Percentiles rank a stretch among this genome's conserved stretches.
phyloP scores from a whole-genome alignment of 2,329 filamentous ascomycete species.

The Bipolaris cookei region DNA sequence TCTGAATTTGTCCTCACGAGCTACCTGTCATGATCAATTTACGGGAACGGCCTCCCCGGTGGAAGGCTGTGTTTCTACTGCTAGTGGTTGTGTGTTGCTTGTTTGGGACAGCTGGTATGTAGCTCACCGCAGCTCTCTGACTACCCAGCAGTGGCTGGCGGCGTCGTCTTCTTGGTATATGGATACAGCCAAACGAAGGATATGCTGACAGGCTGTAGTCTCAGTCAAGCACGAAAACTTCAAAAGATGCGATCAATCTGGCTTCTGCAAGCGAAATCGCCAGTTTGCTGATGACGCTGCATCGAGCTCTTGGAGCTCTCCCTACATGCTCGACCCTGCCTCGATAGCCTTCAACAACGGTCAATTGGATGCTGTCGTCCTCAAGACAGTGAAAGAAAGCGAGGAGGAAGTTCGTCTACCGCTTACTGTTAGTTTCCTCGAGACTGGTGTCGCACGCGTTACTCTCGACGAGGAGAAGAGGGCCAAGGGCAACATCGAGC shows the following conservation, averaged over 20 bases:
- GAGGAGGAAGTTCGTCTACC: constrained; percentile 78
- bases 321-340: constrained; percentile 76
- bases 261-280: constrained; percentile 96
- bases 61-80: constrained; percentile 61
- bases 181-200: not conserved
- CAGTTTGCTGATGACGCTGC: constrained; percentile 78
- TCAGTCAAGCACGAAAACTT: constrained; percentile 95
- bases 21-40: constrained; percentile 39
- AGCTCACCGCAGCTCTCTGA: constrained; percentile 10
- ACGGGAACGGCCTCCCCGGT: constrained; percentile 57
- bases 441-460: constrained; percentile 86
- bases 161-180: not conserved
- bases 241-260: constrained; percentile 94
- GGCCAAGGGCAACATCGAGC: constrained; percentile 83
- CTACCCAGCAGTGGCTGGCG: not conserved
- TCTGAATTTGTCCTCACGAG: constrained; percentile 18
- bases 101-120: constrained; percentile 49
- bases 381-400: constrained; percentile 74
- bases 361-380: constrained; percentile 76
- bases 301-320: constrained; percentile 74
- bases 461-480: constrained; percentile 91
- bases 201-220: constrained; percentile 56
- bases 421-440: constrained; percentile 83
- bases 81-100: constrained; percentile 43
- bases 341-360: constrained; percentile 80